phyloP scores from a whole-genome alignment of 495 filamentous ascomycete genomes.

The Platismatia glauca region DNA sequence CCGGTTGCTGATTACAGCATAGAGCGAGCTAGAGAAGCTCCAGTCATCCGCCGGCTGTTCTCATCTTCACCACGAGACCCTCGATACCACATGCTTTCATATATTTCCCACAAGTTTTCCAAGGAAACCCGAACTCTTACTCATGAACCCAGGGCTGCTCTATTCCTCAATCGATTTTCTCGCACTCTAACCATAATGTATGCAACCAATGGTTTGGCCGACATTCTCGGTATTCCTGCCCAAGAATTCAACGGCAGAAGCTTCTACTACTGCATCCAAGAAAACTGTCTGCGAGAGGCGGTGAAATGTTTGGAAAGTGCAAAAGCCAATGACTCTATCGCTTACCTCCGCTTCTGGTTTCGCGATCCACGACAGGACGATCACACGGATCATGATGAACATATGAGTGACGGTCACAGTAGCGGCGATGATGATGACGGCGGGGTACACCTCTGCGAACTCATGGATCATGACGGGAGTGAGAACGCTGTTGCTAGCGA shows the following conservation, averaged over 20 bases:
- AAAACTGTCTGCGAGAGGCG: conserved; percentile 66
- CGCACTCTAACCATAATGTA: conserved; percentile 79
- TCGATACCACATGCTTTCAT: conserved; percentile 83
- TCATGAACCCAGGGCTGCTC: conserved; percentile 72
- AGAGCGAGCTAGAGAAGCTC: conserved; percentile 76
- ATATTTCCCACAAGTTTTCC: conserved; percentile 74
- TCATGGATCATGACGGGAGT: conserved; percentile 22
- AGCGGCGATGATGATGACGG: conserved; percentile 33
- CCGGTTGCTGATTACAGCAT: neutral
- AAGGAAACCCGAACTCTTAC: conserved; percentile 48
- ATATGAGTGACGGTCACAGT: conserved; percentile 30
- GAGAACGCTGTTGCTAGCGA: conserved; percentile 20
- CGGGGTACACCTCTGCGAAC: conserved; percentile 28
- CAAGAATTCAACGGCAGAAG: conserved; percentile 59
- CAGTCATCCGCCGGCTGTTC: conserved; percentile 68
- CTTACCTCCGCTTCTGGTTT: conserved; percentile 85
- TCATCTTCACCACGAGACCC: conserved; percentile 75
- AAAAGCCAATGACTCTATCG: conserved; percentile 89
- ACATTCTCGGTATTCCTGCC: conserved; percentile 61
- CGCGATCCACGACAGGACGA: conserved; percentile 57
- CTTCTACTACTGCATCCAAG: conserved; percentile 74
- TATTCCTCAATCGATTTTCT: conserved; percentile 84
- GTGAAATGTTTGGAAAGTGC: conserved; percentile 72
- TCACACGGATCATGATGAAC: conserved; percentile 21
- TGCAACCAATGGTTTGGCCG: conserved; percentile 63